Evolutionary conservation across 805 yeast genomes (phyloP), one percentile per base, ranked within the genome.

Genomic region (Candida palmyrensis): DNA sequence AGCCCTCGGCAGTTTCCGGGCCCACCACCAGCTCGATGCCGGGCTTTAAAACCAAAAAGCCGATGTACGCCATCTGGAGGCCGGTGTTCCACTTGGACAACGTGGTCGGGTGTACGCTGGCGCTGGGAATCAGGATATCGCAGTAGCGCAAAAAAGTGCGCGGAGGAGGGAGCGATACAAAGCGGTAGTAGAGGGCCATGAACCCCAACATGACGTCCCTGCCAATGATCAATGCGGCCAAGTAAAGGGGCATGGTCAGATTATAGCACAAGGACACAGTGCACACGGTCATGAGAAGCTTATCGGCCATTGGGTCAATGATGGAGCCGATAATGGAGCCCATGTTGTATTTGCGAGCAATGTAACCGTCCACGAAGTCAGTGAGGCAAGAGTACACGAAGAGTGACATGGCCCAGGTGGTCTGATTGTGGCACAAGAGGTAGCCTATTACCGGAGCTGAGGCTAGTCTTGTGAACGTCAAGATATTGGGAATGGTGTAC

Each of bases 271-370:
- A 59, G 33, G 95, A 77, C 0, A 79, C 68, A 0, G 97, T 89
- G 32, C 95, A 77, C 0, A 84, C 76, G 14, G 90, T 72, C 96
- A 92, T 88, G 29, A 92, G 66, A 11, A 83, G 66, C 53, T 92
- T 92, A 53, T 92, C 99, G 0, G 98, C 99, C 62, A 87, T 69
- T 0, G 99, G 99, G 49, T 92, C 99, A 21, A 94, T 65, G 11
- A 92, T 79, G 0, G 96, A 81, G 0, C 99, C 99, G 5, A 88
- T 73, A 1, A 84, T 80, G 1, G 96, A 79, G 47, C 77, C 73
- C 71, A 82, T 65, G 36, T 86, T 78, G 64, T 58, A 90, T 39
- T 60, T 73, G 35, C 99, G 68, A 4, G 99, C 99, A 41, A 94
- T 76, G 49, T 60, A 84, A 0, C 99, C 99, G 56, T 92, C 99